phyloP scores from a whole-genome alignment of 2,329 filamentous ascomycete species.

The Pleomassaria siparia region DNA sequence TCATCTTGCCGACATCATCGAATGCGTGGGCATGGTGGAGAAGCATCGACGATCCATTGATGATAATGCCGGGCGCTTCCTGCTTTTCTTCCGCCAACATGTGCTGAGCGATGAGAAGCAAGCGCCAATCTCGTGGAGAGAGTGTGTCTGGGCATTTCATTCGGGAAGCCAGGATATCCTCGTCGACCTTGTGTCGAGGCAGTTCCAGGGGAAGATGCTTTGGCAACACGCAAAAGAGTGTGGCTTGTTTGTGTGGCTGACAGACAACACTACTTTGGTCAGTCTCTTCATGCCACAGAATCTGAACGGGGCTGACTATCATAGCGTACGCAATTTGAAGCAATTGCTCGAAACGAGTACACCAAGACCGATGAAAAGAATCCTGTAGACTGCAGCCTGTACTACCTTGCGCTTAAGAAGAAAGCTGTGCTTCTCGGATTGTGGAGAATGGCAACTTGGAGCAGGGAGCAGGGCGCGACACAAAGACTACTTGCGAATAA shows the following conservation, averaged over 20 bases:
- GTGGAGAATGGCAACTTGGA: constrained; percentile 93
- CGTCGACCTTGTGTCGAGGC: constrained; percentile 75
- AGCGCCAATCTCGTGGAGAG: constrained; percentile 67
- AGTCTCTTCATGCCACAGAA: constrained; percentile 33
- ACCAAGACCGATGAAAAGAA: constrained; percentile 84
- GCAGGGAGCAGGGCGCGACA: constrained; percentile 81
- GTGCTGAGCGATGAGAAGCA: constrained; percentile 67
- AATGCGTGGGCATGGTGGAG: constrained; percentile 81
- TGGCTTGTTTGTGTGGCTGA: constrained; percentile 94
- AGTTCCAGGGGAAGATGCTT: constrained; percentile 75
- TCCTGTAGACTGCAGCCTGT: constrained; percentile 86
- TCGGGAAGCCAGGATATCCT: constrained; percentile 87
- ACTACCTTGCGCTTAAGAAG: constrained; percentile 87
- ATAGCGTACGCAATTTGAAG: constrained; percentile 77
- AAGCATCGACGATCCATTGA: constrained; percentile 87
- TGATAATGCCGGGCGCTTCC: constrained; percentile 82
- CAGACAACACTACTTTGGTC: constrained; percentile 74
- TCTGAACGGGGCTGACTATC: constrained; percentile 11
- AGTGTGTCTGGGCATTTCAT: constrained; percentile 85
- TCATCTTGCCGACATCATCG: constrained; percentile 78
- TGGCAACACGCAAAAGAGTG: constrained; percentile 86
- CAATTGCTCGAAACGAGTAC: constrained; percentile 91
- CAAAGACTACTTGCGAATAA: constrained; percentile 83
- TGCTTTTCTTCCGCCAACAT: constrained; percentile 84
- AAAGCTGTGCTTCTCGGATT: constrained; percentile 87